These are phyloP conservation scores for Scedosporium dehoogii DNA, from an alignment of 2,329 filamentous ascomycete genomes.

Conservation along the genomic window DNA sequence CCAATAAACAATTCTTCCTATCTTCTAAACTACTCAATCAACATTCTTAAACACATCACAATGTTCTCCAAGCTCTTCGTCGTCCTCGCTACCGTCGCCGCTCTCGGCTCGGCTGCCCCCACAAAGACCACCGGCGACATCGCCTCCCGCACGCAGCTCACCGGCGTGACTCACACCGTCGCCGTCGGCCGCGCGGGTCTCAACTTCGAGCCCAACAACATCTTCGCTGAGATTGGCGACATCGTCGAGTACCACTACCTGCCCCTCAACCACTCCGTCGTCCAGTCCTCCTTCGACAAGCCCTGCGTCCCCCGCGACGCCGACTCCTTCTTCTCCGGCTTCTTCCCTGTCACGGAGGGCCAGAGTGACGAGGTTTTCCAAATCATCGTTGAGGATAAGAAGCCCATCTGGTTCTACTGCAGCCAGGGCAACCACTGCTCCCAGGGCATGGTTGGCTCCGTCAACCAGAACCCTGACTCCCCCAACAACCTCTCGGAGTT, in stretches of 20 bases:
- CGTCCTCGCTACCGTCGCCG: slow-evolving; percentile 18
- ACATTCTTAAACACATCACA: slow-evolving; percentile 8
- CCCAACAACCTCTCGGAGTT: slow-evolving; percentile 27
- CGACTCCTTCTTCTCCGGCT: slow-evolving; percentile 34
- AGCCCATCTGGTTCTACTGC: slow-evolving; percentile 57
- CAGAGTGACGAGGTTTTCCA: slow-evolving; percentile 12
- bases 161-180: slow-evolving; percentile 33
- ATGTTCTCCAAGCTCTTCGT: slow-evolving; percentile 23
- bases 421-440: slow-evolving; percentile 36
- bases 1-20: neutral
- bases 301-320: slow-evolving; percentile 31
- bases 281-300: slow-evolving; percentile 28
- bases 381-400: slow-evolving; percentile 23
- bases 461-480: slow-evolving; percentile 36
- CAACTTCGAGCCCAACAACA: slow-evolving; percentile 38
- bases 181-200: slow-evolving; percentile 35
- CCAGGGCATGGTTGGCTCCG: slow-evolving; percentile 36
- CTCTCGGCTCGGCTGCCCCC: slow-evolving; percentile 20
- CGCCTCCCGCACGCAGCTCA: slow-evolving; percentile 23
- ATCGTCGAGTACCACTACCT: slow-evolving; percentile 46
- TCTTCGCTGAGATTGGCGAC: slow-evolving; percentile 38
- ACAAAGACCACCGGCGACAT: slow-evolving; percentile 18
- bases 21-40: neutral
- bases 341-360: slow-evolving; percentile 22
- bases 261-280: slow-evolving; percentile 39